Evolutionary conservation across 192 early-diverging fungal species (phyloP).

Genomic region (Coemansia sp.): DNA sequence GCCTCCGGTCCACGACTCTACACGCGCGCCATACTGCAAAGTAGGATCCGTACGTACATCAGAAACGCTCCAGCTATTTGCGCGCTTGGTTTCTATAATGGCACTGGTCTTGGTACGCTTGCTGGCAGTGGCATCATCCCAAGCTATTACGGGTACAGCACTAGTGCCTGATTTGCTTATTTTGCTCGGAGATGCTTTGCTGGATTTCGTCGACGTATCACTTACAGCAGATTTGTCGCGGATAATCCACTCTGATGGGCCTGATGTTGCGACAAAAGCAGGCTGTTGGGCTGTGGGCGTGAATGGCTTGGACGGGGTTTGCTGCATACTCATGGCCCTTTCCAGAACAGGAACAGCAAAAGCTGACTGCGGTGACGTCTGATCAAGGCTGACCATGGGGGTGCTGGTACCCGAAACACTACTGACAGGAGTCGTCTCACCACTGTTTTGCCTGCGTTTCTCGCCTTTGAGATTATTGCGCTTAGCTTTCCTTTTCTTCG

Average conservation of each 20-base stretch:
- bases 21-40: constrained; percentile 57
- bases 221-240: constrained; percentile 13
- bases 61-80: constrained; percentile 43
- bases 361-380: neutral
- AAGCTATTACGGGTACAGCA: constrained; percentile 26
- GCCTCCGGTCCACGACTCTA: constrained; percentile 55
- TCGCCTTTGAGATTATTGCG: constrained; percentile 22
- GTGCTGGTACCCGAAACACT: neutral
- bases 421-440: neutral
- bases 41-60: constrained; percentile 40
- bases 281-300: neutral
- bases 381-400: neutral
- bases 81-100: constrained; percentile 51
- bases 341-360: neutral
- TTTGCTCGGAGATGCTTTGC: constrained; percentile 49
- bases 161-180: constrained; percentile 14
- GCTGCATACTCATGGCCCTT: neutral
- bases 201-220: constrained; percentile 23
- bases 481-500: constrained; percentile 51
- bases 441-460: neutral
- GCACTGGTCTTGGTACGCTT: constrained; percentile 53
- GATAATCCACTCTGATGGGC: constrained; percentile 35
- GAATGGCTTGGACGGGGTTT: neutral
- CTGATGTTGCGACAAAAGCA: neutral
- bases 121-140: constrained; percentile 53